Evolutionary conservation across 352 stramenopile species (phyloP), one percentile per base, ranked within the genome.

Genomic region (Thraustochytrium sp.): DNA sequence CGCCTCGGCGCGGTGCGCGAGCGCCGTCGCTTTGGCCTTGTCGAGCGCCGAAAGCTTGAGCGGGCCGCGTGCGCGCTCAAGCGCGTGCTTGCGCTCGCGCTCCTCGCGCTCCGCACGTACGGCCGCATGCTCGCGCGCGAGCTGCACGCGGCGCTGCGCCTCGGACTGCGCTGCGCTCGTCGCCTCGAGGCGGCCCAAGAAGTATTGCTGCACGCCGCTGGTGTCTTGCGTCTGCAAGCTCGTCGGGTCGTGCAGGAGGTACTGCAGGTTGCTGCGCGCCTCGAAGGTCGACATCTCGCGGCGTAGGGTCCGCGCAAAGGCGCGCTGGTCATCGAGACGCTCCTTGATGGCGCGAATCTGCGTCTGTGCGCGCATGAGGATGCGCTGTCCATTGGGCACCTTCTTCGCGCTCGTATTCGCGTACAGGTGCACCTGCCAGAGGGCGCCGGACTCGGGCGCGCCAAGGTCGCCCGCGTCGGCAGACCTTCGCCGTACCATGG

Each of bases 381-480:
- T 26, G n/a, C 53, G 68, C 40, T 80, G 68, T 21, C 44, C 68
- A 13, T 18, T 49, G 5, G 68, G 68, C 18, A 80, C 68, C 29
- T 63, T 68, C 44, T 80, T 80, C 8, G 31, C 40, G 38, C 68
- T 80, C 23, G 68, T 42, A 51, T 80, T 80, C 9, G 68, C 46
- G 31, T 55, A 80, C 18, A 80, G 68, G 37, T 80, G 68, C 21
- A 80, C 34, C 26, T 42, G 48, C 68, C 68, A 80, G 23, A 77
- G 23, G 23, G 65, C 42, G 8, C 42, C 42, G 8, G 34, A 9
- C 9, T 77, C 65, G 34, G 64, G 34, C 29, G 36, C 26, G n/a
- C n/a, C 26, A 18, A 23, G 2, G 9, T 62, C 49, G 11, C 40
- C 2, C 1, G 8, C 18, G 26, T 72, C 13, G 26, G 36, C 40